phyloP scores from a whole-genome alignment of 495 filamentous ascomycete species.

The Cercophora scortea region DNA sequence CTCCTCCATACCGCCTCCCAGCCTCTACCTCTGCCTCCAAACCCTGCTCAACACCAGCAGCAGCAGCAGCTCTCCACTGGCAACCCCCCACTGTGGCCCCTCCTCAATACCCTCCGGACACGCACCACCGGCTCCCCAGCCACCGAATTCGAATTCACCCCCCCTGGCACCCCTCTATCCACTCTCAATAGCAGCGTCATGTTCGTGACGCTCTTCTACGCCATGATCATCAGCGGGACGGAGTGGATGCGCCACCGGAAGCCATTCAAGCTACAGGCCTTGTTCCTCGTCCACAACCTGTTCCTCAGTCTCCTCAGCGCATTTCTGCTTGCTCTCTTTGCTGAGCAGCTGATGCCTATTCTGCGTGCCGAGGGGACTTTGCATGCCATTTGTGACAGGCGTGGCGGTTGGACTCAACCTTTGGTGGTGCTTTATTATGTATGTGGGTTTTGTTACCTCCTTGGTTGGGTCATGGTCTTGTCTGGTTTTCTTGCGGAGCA shows the following conservation, averaged over 20 bases:
- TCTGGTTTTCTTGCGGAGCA: too few relatives aligned
- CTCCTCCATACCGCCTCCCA: too few relatives aligned
- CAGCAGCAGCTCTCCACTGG: too few relatives aligned
- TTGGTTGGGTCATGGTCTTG: too few relatives aligned
- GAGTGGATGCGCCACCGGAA: conserved; percentile 2
- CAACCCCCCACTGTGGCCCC: neutral
- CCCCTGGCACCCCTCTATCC: neutral
- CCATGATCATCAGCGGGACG: neutral
- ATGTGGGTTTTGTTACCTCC: neutral
- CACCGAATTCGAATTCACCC: neutral
- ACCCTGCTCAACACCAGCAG: too few relatives aligned
- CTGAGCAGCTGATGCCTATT: neutral
- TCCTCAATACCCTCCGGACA: neutral
- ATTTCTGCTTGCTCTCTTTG: neutral
- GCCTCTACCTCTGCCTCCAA: too few relatives aligned
- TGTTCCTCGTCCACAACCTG: conserved; percentile 1
- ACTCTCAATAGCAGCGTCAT: neutral
- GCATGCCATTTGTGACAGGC: neutral
- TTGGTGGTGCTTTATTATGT: conserved; percentile 1
- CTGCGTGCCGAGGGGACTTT: neutral
- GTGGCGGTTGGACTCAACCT: neutral
- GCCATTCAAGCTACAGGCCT: neutral
- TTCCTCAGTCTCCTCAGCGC: neutral
- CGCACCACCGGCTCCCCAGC: conserved; percentile 1
- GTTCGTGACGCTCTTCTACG: neutral